Evolutionary conservation across 2,329 filamentous ascomycete species (phyloP).

Genomic region (Pseudovirgaria hyperparasitica): DNA sequence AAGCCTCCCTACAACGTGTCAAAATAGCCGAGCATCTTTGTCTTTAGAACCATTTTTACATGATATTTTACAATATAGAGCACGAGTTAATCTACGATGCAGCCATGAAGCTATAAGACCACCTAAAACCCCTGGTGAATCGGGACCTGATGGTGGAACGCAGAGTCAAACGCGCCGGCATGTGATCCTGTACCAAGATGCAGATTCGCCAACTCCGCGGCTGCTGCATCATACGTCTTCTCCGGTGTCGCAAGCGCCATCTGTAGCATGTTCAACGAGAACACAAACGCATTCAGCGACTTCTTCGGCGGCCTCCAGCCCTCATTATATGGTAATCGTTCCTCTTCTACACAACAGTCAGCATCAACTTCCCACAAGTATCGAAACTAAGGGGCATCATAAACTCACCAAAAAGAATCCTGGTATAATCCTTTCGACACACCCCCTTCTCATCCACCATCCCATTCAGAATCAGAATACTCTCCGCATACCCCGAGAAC

Average conservation of each 20-base stretch:
- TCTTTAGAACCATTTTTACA: no score
- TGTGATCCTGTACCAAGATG: no score
- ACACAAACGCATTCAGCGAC: conserved; percentile 4
- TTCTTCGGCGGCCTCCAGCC: conserved; percentile 10
- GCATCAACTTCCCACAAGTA: not conserved
- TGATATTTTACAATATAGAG: no score
- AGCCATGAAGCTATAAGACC: no score
- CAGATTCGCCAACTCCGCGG: no score
- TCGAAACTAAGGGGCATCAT: not conserved
- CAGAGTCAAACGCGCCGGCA: no score
- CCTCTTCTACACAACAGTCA: conserved; percentile 8
- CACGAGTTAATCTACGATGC: no score
- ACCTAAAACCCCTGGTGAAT: no score
- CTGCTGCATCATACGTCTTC: no score
- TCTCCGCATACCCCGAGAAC: conserved; percentile 12
- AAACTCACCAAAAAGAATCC: conserved; percentile 14
- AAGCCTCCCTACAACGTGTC: no score
- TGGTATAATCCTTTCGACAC: conserved; percentile 10
- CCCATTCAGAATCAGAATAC: conserved; percentile 9
- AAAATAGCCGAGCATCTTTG: no score
- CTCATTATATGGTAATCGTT: conserved; percentile 11
- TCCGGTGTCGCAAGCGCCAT: conserved; percentile 10
- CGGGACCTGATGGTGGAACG: no score
- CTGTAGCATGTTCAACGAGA: conserved; percentile 5
- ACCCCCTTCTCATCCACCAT: conserved; percentile 8